Percentiles rank a stretch among this genome's conserved stretches.
Evolutionary conservation across 768 basidiomycete genomes (phyloP).

Genomic region (Neoboletus magnificus): DNA sequence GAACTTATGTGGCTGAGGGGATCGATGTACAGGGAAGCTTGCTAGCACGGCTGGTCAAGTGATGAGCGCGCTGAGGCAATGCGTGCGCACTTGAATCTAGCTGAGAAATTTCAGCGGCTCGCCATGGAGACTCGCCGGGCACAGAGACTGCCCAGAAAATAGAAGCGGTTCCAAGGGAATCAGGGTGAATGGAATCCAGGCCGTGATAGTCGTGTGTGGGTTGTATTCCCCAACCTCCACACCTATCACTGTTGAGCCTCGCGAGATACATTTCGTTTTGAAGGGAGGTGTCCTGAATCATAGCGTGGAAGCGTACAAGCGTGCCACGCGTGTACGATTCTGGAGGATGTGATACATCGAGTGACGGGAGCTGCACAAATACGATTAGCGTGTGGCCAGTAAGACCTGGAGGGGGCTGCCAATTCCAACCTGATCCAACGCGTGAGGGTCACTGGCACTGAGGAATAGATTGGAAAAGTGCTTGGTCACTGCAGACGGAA

Average conservation of each 20-base stretch:
- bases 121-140: constrained; percentile 67
- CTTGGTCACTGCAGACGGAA: constrained; percentile 41
- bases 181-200: constrained; percentile 36
- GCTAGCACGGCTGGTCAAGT: constrained; percentile 12
- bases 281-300: constrained; percentile 80
- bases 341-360: constrained; percentile 48
- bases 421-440: constrained; percentile 22
- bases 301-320: constrained; percentile 69
- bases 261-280: constrained; percentile 73
- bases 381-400: neutral
- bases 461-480: constrained; percentile 49
- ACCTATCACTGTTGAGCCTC: constrained; percentile 36
- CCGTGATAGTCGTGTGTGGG: constrained; percentile 26
- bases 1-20: constrained; percentile 55
- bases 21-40: constrained; percentile 24
- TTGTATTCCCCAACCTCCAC: constrained; percentile 75
- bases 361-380: constrained; percentile 51
- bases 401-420: neutral
- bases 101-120: constrained; percentile 31
- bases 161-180: constrained; percentile 56
- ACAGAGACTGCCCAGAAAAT: constrained; percentile 73
- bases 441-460: constrained; percentile 29
- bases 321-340: constrained; percentile 47
- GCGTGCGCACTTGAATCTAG: constrained; percentile 17
- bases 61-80: neutral